Conservation (phyloP, 306 rosid species). For the Clitoria ternatea region DNA sequence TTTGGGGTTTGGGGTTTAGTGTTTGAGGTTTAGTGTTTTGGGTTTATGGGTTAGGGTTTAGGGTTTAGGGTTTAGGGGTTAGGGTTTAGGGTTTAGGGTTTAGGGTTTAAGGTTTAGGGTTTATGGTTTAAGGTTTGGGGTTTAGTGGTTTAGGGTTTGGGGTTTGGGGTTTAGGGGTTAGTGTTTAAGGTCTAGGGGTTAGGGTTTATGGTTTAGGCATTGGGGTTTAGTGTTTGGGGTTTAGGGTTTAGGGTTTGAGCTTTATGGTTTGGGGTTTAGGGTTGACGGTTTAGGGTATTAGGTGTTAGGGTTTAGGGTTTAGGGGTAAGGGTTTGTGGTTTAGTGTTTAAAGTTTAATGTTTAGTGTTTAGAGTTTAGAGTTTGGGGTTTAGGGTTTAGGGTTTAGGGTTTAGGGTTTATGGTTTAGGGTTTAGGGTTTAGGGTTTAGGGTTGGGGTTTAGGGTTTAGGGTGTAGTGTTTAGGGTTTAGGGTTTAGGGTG, state of each 20-base stretch:
- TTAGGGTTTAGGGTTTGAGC: slow-evolving; percentile 4
- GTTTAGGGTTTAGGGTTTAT: background rate
- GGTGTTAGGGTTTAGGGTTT: slow-evolving; percentile 1
- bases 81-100: background rate
- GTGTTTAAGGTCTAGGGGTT: too few species aligned
- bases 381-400: background rate
- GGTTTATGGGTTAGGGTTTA: background rate
- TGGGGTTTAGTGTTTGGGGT: too few species aligned
- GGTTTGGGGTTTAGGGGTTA: too few species aligned
- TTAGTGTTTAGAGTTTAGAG: background rate
- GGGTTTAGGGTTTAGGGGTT: background rate
- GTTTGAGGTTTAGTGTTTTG: background rate
- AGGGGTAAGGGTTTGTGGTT: background rate
- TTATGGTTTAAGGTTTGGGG: background rate
- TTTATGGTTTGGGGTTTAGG: slow-evolving; percentile 8
- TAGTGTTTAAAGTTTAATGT: too few species aligned
- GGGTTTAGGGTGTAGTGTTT: background rate
- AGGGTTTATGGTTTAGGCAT: too few species aligned
- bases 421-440: background rate
- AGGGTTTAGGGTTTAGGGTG: background rate
- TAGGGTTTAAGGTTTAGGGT: background rate
- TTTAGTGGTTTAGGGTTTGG: background rate
- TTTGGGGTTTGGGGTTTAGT: background rate
- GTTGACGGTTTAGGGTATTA: background rate
- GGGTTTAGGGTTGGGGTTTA: too few species aligned